Percentiles rank a stretch among this genome's conserved stretches.
These are phyloP conservation scores for Eucalyptus urophylla DNA, from an alignment of 345 rosid genomes.

Conservation along the genomic window DNA sequence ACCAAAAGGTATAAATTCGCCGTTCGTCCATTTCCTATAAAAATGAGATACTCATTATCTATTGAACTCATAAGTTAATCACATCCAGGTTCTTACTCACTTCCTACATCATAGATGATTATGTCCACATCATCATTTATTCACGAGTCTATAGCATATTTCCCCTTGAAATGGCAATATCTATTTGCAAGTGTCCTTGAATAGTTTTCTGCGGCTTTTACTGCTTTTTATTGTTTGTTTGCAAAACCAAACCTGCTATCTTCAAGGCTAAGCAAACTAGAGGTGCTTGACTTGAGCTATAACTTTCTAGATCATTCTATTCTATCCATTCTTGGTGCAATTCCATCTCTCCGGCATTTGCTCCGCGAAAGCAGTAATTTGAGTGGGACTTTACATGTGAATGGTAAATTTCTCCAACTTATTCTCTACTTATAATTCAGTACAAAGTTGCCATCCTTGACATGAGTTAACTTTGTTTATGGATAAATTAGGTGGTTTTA, in stretches of 20 bases:
- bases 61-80: background rate
- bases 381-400: background rate
- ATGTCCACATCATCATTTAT: background rate
- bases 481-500: background rate
- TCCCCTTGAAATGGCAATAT: background rate
- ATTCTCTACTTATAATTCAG: no score
- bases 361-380: accelerated
- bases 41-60: background rate
- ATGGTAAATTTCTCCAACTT: no score
- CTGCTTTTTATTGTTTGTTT: background rate
- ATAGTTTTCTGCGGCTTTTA: background rate
- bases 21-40: no score
- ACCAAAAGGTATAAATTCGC: background rate
- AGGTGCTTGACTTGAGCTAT: background rate
- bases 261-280: background rate
- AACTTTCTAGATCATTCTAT: background rate
- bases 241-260: background rate
- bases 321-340: background rate
- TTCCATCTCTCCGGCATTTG: background rate
- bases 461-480: background rate
- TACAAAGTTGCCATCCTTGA: background rate
- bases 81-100: background rate
- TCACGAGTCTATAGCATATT: background rate
- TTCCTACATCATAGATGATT: background rate
- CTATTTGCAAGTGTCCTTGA: background rate